Percentiles rank a stretch among this genome's conserved stretches.
Evolutionary conservation across 2,329 filamentous ascomycete genomes (phyloP).

Genomic region (Fusarium oligoseptatum): DNA sequence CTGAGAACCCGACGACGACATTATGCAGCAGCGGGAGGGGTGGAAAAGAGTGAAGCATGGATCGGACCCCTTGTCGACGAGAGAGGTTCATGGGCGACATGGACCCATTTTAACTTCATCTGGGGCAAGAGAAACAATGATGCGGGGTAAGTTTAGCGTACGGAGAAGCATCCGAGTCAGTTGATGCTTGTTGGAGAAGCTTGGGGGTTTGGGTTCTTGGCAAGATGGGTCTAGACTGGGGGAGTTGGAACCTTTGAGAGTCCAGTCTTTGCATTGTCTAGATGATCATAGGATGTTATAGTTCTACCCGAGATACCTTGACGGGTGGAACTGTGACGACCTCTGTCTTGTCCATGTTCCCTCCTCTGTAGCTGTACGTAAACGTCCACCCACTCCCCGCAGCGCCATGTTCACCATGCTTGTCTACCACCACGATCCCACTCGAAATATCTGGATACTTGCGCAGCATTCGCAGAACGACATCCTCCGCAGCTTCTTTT

Average conservation of each 20-base stretch:
- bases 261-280: neutral
- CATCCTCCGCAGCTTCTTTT: constrained; percentile 63
- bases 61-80: neutral
- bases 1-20: neutral
- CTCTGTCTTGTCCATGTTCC: constrained; percentile 59
- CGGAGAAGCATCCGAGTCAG: neutral
- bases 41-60: neutral
- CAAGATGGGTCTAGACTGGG: neutral
- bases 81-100: neutral
- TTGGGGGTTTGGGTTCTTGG: neutral
- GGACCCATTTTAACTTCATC: neutral
- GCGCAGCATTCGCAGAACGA: constrained; percentile 61
- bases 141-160: neutral
- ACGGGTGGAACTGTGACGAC: constrained; percentile 58
- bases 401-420: constrained; percentile 61
- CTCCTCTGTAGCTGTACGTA: constrained; percentile 65
- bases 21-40: neutral
- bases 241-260: neutral
- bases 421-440: constrained; percentile 66
- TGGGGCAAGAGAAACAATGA: neutral
- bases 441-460: constrained; percentile 61
- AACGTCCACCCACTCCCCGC: constrained; percentile 68
- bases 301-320: constrained; percentile 10
- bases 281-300: neutral
- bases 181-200: neutral